These are phyloP conservation scores for Volvox reticuliferus DNA, from an alignment of 139 green algal genomes.

Conservation along the genomic window DNA sequence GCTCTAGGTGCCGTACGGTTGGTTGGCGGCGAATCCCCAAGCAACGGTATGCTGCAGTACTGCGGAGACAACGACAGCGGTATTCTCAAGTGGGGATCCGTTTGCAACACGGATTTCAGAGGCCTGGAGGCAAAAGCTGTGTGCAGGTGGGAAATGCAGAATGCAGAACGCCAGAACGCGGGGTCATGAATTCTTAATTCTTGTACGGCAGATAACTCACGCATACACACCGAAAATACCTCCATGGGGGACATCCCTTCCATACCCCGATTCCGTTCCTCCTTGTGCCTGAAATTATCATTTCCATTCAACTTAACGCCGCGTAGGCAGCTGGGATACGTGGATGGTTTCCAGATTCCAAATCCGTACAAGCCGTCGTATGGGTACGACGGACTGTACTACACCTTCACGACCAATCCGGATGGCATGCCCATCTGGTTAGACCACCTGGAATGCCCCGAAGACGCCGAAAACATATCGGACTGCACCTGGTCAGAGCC, in stretches of 20 bases:
- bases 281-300: neutral
- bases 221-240: too few relatives aligned
- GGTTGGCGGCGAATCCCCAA: neutral
- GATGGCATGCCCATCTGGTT: conserved; percentile 7
- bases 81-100: neutral
- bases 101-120: neutral
- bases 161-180: too few relatives aligned
- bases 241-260: too few relatives aligned
- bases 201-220: too few relatives aligned
- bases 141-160: neutral
- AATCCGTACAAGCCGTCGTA: neutral
- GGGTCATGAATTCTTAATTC: too few relatives aligned
- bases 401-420: neutral
- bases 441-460: neutral
- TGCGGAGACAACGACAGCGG: neutral
- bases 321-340: conserved; percentile 19
- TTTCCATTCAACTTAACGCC: neutral
- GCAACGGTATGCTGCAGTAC: conserved; percentile 27
- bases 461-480: neutral
- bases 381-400: neutral
- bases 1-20: neutral
- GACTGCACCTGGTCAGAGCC: neutral
- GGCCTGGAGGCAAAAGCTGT: neutral
- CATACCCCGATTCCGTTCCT: too few relatives aligned
- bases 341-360: neutral